Evolutionary conservation across 495 filamentous ascomycete genomes (phyloP), one percentile per base, ranked within the genome.

Genomic region (Xylaria nigripes): DNA sequence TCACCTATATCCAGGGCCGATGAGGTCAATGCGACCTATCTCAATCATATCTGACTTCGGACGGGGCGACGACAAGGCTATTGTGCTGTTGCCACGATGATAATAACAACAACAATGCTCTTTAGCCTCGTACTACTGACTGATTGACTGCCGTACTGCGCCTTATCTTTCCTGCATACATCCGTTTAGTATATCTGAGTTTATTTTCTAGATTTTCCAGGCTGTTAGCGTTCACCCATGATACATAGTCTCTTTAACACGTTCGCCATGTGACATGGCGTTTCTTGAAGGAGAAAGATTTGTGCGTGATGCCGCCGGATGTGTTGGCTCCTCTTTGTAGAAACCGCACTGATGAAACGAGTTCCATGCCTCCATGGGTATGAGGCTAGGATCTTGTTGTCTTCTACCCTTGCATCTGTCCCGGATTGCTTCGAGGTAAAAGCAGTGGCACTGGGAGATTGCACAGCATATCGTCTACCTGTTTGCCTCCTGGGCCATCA

Each of bases 301-400:
- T 40, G 36, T 16, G 15, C 2, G 30, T 27, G 51, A 42, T 42
- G 18, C 44, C 21, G 40, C 51, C 10, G 34, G 34, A 22, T 8
- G 36, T n/a, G 32, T 40, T 41, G 51, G 32, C 51, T 42, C n/a
- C n/a, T 54, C 51, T n/a, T 22, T 30, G 29, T 22, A 30, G 25
- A 52, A 30, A 19, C 43, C 50, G 42, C 32, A 23, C 30, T 30
- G 44, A 22, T 34, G 48, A 22, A 29, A 36, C 34, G 48, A 40
- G 34, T 34, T 15, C 24, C 12, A 34, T 13, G 36, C 47, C 15
- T 25, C 22, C 5, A 10, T 22, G 22, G 13, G 13, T 43, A 51
- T 51, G 36, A 23, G 24, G 48, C 36, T 21, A 30, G 36, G 48
- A 22, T 43, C 27, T 36, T 12, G 15, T 15, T 36, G 32, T 12